Percentiles rank a stretch among this genome's conserved stretches.
phyloP scores from a whole-genome alignment of 2,329 filamentous ascomycete genomes.

The Fusarium falciforme region DNA sequence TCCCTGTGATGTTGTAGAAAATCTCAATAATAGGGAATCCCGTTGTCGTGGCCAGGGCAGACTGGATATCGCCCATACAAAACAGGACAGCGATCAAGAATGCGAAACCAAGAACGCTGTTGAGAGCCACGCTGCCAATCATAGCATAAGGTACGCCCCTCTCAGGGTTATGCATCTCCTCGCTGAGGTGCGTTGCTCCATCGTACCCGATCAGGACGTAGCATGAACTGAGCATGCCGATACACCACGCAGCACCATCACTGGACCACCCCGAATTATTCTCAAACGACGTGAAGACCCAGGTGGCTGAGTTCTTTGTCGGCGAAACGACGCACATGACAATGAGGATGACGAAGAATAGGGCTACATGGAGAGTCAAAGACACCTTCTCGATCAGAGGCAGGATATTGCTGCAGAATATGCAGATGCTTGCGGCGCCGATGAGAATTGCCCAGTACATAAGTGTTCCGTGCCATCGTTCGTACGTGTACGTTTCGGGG shows the following conservation, averaged over 20 bases:
- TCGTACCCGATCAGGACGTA: conserved; percentile 33
- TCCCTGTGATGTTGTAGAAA: conserved; percentile 21
- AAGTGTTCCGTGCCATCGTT: conserved; percentile 34
- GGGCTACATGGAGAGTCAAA: conserved; percentile 10
- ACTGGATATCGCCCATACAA: conserved; percentile 25
- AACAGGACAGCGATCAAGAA: conserved; percentile 28
- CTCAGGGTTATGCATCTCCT: conserved; percentile 32
- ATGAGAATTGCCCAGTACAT: conserved; percentile 30
- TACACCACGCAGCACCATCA: conserved; percentile 29
- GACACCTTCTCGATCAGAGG: conserved; percentile 29
- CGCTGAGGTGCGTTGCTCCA: conserved; percentile 31
- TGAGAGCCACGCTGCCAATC: conserved; percentile 22
- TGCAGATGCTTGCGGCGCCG: background rate
- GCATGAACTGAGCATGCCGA: conserved; percentile 35
- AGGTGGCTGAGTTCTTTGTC: conserved; percentile 14
- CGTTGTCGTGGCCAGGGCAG: conserved; percentile 9
- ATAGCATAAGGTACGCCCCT: conserved; percentile 25
- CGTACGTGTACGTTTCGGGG: conserved; percentile 21
- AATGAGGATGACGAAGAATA: conserved; percentile 23
- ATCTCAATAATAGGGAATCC: conserved; percentile 36
- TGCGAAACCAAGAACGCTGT: conserved; percentile 19
- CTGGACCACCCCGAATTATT: conserved; percentile 35
- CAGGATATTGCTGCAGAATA: conserved; percentile 23
- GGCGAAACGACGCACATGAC: conserved; percentile 24
- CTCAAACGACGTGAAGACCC: conserved; percentile 26